phyloP scores from a whole-genome alignment of 1,139 yeast genomes.

The Debaryomycetaceae sp. region DNA sequence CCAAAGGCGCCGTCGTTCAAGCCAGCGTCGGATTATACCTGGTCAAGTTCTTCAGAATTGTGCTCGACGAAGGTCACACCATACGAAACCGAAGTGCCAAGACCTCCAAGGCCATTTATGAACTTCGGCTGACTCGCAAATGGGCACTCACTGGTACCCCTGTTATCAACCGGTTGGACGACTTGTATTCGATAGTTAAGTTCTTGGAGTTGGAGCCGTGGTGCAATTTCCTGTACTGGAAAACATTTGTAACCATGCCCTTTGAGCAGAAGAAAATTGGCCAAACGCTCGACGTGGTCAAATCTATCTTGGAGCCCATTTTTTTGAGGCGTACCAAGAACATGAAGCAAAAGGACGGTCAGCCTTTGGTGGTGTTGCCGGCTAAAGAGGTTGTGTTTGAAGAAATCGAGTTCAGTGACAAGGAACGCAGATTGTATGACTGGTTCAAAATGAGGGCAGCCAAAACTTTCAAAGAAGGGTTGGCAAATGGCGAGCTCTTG shows the following conservation, averaged over 20 bases:
- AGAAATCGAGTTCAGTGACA: slow-evolving; percentile 58
- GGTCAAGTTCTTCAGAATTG: slow-evolving; percentile 71
- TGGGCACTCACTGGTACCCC: slow-evolving; percentile 97
- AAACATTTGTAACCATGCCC: slow-evolving; percentile 78
- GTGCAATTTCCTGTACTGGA: slow-evolving; percentile 86
- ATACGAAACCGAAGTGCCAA: slow-evolving; percentile 79
- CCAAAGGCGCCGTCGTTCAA: too few species aligned
- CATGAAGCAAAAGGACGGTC: slow-evolving; percentile 74
- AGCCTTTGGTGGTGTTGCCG: slow-evolving; percentile 73
- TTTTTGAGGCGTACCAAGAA: slow-evolving; percentile 80
- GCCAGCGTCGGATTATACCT: slow-evolving; percentile 69
- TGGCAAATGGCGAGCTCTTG: slow-evolving; percentile 65
- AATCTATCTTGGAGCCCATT: slow-evolving; percentile 80
- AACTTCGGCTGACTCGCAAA: slow-evolving; percentile 56
- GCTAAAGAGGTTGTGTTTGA: slow-evolving; percentile 69
- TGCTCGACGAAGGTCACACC: slow-evolving; percentile 89
- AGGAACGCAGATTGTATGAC: slow-evolving; percentile 64
- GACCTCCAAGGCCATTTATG: slow-evolving; percentile 76
- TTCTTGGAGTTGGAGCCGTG: slow-evolving; percentile 83
- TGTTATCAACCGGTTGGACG: slow-evolving; percentile 83
- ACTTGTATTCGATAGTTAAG: slow-evolving; percentile 71
- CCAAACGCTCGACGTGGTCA: slow-evolving; percentile 77
- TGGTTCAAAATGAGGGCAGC: slow-evolving; percentile 71
- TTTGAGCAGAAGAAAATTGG: slow-evolving; percentile 69
- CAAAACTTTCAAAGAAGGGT: slow-evolving; percentile 57